Percentiles rank a stretch among this genome's conserved stretches.
Conservation (phyloP, 768 basidiomycete species). For the Kwoniella heveanensis region DNA sequence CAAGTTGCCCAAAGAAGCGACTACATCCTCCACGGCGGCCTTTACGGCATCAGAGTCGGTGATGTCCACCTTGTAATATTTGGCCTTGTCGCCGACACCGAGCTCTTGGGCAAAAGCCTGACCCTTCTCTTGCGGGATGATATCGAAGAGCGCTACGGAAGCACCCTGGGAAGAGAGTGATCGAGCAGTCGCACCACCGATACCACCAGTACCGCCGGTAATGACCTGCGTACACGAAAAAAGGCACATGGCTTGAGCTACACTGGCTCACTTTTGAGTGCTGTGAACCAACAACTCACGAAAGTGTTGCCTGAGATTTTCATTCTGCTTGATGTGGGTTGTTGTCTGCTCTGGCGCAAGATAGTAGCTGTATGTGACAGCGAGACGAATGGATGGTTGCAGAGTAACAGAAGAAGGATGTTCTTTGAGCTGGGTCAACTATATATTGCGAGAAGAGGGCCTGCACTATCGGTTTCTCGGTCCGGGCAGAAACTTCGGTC, state of each 20-base stretch:
- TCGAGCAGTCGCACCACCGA: constrained; percentile 40
- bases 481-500: too few relatives aligned
- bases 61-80: constrained; percentile 45
- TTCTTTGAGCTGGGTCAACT: too few relatives aligned
- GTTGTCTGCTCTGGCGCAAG: too few relatives aligned
- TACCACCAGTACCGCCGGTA: constrained; percentile 50
- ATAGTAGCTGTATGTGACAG: too few relatives aligned
- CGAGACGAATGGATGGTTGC: too few relatives aligned
- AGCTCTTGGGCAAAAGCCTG: constrained; percentile 26
- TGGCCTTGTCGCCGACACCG: constrained; percentile 25
- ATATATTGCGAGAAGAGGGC: too few relatives aligned
- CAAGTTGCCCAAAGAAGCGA: constrained; percentile 30
- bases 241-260: too few relatives aligned
- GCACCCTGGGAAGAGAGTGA: constrained; percentile 32
- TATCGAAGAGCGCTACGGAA: constrained; percentile 46
- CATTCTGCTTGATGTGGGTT: constrained; percentile 25
- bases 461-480: too few relatives aligned
- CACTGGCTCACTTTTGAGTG: too few relatives aligned
- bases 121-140: constrained; percentile 43
- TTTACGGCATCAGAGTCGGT: constrained; percentile 41
- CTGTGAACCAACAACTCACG: constrained; percentile 19
- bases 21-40: constrained; percentile 30
- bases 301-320: constrained; percentile 45
- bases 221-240: constrained; percentile 24
- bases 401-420: too few relatives aligned